Evolutionary conservation across 2,329 filamentous ascomycete genomes (phyloP), one percentile per base, ranked within the genome.

Genomic region (Penicillium sp.): DNA sequence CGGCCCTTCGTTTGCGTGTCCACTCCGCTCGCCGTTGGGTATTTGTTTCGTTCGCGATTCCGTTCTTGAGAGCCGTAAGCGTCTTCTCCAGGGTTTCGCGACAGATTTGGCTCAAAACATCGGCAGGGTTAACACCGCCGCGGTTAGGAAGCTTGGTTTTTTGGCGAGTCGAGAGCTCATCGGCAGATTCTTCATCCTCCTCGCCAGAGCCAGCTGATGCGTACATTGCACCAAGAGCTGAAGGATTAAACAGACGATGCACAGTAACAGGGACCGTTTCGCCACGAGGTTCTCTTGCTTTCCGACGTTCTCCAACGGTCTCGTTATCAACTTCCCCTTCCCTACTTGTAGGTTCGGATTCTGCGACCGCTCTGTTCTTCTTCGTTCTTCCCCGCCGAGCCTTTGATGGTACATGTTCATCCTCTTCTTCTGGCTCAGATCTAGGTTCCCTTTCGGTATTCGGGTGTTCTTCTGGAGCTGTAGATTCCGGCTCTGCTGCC

Each of bases 21-120:
- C 77, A 72, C 56, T 78, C 75, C 2, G 71, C 67, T 14, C 73
- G 72, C 48, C 75, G 72, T 23, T 75, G 69, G 23, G 72, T 62
- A 47, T 77, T 77, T 6, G 67, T 62, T 21, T 78, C 75, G 48
- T 77, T 77, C 11, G 71, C 67, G 25, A 77, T 76, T 11, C 69
- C 73, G 37, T 75, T 73, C 16, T 75, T 70, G 39, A 82, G 74
- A 8, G 74, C 75, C 5, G 70, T 68, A 11, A 81, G 67, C 3
- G 76, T 78, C 58, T 78, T 74, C 50, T 81, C 76, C 19, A 83
- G 73, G 1, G 77, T 79, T 58, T 83, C 80, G 55, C 78, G 77
- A 53, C 81, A 80, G 52, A 80, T 70, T 70, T 83, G 75, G 61
- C 77, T 67, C 23, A 83, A 75, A 2, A 83, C 81, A 55, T 84